These are phyloP conservation scores for Phytophthora fragariaefolia DNA, from an alignment of 352 stramenopile genomes.

Conservation along the genomic window DNA sequence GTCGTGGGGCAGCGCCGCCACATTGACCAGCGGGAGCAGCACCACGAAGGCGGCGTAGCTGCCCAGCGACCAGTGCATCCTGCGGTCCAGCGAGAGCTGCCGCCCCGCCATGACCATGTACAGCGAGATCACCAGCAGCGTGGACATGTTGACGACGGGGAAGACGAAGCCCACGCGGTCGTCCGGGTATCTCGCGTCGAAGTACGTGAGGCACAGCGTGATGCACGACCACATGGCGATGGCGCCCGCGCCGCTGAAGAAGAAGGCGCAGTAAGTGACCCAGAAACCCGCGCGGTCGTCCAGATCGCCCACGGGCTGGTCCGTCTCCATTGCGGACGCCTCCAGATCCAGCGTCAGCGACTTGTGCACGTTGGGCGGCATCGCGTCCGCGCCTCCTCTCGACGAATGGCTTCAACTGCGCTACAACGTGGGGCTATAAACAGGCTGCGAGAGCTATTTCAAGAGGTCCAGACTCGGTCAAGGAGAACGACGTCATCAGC, in stretches of 20 bases:
- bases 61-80: conserved; percentile 64
- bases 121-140: conserved; percentile 74
- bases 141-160: conserved; percentile 87
- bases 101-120: conserved; percentile 84
- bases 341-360: conserved; percentile 33
- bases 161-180: conserved; percentile 82
- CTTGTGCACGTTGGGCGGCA: conserved; percentile 25
- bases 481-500: too few relatives aligned
- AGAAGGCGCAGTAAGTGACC: conserved; percentile 80
- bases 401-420: conserved; percentile 20
- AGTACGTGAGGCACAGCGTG: conserved; percentile 80
- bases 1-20: conserved; percentile 51
- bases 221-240: conserved; percentile 84
- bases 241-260: conserved; percentile 68
- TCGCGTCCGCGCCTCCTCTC: conserved; percentile 16
- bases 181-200: conserved; percentile 64
- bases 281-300: conserved; percentile 50
- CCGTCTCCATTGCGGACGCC: conserved; percentile 12
- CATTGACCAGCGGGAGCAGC: conserved; percentile 64
- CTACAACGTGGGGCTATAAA: conserved; percentile 13
- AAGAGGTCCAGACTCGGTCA: background rate
- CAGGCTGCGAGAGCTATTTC: conserved; percentile 1
- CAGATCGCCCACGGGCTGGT: conserved; percentile 21
- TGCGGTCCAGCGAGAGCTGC: conserved; percentile 59
- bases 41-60: conserved; percentile 64